phyloP scores from a whole-genome alignment of 129 eudicot species.

The Chrysanthemum lavandulifolium region DNA sequence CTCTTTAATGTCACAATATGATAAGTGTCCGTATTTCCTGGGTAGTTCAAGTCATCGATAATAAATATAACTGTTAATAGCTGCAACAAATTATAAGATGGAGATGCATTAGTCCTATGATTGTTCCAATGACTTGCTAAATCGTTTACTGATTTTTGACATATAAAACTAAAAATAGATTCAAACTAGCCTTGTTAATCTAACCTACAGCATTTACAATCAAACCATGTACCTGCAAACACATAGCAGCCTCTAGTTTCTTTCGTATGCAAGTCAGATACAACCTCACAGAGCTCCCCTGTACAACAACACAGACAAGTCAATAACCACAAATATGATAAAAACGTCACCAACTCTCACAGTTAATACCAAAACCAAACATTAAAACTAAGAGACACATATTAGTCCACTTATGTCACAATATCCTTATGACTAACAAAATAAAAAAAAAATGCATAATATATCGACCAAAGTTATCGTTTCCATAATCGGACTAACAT shows the following conservation, averaged over 20 bases:
- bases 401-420: too few species aligned
- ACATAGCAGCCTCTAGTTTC: slow-evolving; percentile 92
- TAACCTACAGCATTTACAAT: not conserved
- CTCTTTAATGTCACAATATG: slow-evolving; percentile 55
- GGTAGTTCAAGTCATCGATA: slow-evolving; percentile 95
- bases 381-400: too few species aligned
- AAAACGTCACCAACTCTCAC: too few species aligned
- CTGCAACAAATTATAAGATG: slow-evolving; percentile 38
- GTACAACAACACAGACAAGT: slow-evolving; percentile 11
- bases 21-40: slow-evolving; percentile 96
- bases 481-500: too few species aligned
- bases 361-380: too few species aligned
- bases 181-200: not conserved
- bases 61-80: slow-evolving; percentile 66
- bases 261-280: slow-evolving; percentile 81
- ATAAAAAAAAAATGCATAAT: too few species aligned
- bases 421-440: too few species aligned
- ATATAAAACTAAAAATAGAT: not conserved
- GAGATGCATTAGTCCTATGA: too few species aligned
- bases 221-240: slow-evolving; percentile 24
- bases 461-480: too few species aligned
- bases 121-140: too few species aligned
- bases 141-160: too few species aligned
- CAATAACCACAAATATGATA: not conserved
- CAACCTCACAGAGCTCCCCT: slow-evolving; percentile 69